A percentile compares a stretch with the other conserved stretches of the same genome.
Evolutionary conservation across 352 stramenopile genomes (phyloP).

Genomic region (Phytopythium litorale): DNA sequence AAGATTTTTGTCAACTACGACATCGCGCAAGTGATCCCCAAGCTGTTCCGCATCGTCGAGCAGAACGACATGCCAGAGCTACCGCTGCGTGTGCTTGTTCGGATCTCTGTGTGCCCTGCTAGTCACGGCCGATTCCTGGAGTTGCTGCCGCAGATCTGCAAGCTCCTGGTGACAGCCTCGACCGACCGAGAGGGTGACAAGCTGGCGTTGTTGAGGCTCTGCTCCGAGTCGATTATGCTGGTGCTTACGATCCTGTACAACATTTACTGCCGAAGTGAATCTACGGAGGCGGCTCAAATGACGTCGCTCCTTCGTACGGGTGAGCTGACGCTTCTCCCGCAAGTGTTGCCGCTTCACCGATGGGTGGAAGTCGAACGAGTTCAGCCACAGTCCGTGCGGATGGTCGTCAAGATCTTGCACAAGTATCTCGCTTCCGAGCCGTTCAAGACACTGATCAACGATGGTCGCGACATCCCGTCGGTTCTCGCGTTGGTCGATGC

Average conservation of each 20-base stretch:
- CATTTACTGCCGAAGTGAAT: conserved; percentile 35
- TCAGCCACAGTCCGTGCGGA: conserved; percentile 25
- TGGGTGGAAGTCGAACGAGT: conserved; percentile 38
- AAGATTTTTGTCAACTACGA: conserved; percentile 42
- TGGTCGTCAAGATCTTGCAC: conserved; percentile 55
- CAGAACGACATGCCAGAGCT: conserved; percentile 26
- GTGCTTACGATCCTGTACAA: conserved; percentile 59
- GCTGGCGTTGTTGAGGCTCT: conserved; percentile 7
- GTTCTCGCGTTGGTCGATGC: conserved; percentile 38
- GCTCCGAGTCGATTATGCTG: conserved; percentile 15
- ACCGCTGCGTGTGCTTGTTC: conserved; percentile 42
- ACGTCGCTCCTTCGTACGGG: conserved; percentile 15
- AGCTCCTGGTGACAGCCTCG: conserved; percentile 11
- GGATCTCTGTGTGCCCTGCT: conserved; percentile 30
- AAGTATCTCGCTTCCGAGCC: conserved; percentile 24
- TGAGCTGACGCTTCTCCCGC: conserved; percentile 32
- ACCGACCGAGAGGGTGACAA: conserved; percentile 5
- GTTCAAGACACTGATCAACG: conserved; percentile 44
- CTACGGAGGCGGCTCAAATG: conserved; percentile 6
- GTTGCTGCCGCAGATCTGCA: conserved; percentile 29
- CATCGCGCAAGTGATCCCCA: conserved; percentile 37
- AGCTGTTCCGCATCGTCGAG: conserved; percentile 46
- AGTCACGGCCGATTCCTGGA: conserved; percentile 36
- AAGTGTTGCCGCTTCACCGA: conserved; percentile 48
- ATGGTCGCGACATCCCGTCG: conserved; percentile 45